These are phyloP conservation scores for Colletotrichum acutatum DNA, from an alignment of 2,329 filamentous ascomycete species.

Conservation along the genomic window DNA sequence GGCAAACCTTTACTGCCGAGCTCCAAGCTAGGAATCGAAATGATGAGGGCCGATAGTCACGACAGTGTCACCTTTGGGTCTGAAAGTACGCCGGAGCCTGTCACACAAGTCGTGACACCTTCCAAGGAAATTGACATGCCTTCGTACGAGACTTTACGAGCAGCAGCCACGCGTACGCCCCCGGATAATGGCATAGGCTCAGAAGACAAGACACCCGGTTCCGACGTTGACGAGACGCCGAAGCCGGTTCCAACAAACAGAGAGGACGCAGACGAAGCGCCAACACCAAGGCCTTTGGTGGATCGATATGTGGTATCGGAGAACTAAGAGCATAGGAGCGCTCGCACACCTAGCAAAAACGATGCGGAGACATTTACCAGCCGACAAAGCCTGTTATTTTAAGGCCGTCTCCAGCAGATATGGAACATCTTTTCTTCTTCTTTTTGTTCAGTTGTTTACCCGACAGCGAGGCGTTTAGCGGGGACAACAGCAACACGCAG, in stretches of 20 bases:
- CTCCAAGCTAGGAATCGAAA: conserved; percentile 93
- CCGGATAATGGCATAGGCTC: conserved; percentile 42
- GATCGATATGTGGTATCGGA: conserved; percentile 23
- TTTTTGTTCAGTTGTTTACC: conserved; percentile 30
- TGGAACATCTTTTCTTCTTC: conserved; percentile 21
- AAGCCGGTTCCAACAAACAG: conserved; percentile 45
- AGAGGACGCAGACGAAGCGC: conserved; percentile 47
- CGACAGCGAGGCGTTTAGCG: conserved; percentile 34
- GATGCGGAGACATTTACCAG: not conserved
- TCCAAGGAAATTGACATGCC: conserved; percentile 52
- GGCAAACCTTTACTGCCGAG: conserved; percentile 72
- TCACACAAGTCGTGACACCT: conserved; percentile 64
- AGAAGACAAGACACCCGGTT: conserved; percentile 34
- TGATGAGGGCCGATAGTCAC: conserved; percentile 97
- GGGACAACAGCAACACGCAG: conserved; percentile 34
- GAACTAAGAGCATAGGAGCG: conserved; percentile 32
- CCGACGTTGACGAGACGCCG: conserved; percentile 55
- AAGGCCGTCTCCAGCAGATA: conserved; percentile 1
- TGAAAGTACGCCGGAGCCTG: conserved; percentile 62
- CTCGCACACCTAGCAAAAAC: not conserved
- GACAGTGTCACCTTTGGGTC: conserved; percentile 75
- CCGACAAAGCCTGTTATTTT: not conserved
- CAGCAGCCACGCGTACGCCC: conserved; percentile 41
- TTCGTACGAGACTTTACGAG: conserved; percentile 40
- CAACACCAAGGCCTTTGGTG: conserved; percentile 51